Evolutionary conservation across 441 rosid genomes (phyloP), one percentile per base, ranked within the genome.

Genomic region (Brassica balearica): DNA sequence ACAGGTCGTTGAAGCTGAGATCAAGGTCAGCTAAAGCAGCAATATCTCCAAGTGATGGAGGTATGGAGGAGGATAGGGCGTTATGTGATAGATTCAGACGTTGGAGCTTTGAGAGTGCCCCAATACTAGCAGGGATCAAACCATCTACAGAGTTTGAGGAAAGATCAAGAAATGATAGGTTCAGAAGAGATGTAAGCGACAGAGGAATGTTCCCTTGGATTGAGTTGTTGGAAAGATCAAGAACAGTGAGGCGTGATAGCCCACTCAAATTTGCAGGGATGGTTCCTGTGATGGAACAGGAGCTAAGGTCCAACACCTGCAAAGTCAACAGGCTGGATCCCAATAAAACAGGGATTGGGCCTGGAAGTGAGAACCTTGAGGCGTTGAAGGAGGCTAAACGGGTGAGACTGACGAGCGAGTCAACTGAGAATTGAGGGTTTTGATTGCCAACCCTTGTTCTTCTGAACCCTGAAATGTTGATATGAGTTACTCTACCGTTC

Each of bases 301-400:
- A 87, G 65, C 88, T 83, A 72, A 90, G 88, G 85, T 89, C 95
- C 74, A 90, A 85, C 17, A 82, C 86, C 73, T 63, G 66, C 55
- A 90, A 89, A 43, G 80, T 73, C 71, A 70, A 61, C 68, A 88
- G 65, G 29, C 60, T 56, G 6, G 23, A 73, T 25, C 92, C 92
- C 19, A 88, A 83, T 86, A 80, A 84, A 63, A 69, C 81, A 6
- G 95, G 92, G 20, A 90, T 85, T 8, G 87, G 67, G 36, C 95
- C 95, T 3, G 84, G 88, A 48, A 90, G 89, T 32, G 43, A 61
- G 82, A 90, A 87, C 71, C 86, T 80, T 5, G 92, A 88, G 64
- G 95, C 92, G 25, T 89, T 89, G 77, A 90, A 90, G 27, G 87
- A 78, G 12, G 69, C 55, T 81, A 90, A 71, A 38, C 36, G 68